Conservation (phyloP, 768 basidiomycete species). For the Lentinula boryana region DNA sequence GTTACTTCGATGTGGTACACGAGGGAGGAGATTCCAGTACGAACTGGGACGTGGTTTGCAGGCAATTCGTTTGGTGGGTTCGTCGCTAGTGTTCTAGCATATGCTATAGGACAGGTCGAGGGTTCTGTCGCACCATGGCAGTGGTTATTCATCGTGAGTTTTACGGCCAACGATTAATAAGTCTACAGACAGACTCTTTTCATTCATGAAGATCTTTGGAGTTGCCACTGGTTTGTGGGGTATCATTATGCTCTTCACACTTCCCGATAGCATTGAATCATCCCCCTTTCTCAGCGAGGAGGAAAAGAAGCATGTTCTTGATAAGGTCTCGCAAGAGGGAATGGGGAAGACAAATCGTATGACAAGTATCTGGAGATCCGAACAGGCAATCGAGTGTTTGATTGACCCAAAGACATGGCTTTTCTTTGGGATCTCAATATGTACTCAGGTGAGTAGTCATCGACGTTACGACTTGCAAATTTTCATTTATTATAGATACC, state of each 20-base stretch:
- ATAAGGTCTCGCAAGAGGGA: not conserved
- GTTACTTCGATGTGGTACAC: conserved; percentile 1
- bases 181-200: not conserved
- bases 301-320: not conserved
- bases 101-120: not conserved
- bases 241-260: not conserved
- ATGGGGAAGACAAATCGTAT: not conserved
- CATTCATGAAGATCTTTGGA: not conserved
- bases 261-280: not conserved
- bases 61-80: conserved; percentile 1
- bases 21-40: not conserved
- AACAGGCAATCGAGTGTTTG: not conserved
- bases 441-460: not conserved
- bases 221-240: not conserved
- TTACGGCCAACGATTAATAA: too few relatives aligned
- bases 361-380: not conserved
- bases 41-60: not conserved
- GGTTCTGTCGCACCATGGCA: not conserved
- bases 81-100: not conserved
- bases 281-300: not conserved
- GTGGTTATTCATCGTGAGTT: not conserved
- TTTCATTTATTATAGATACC: not conserved
- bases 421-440: not conserved
- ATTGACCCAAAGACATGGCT: conserved; percentile 1
- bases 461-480: not conserved